Conservation (phyloP, 305 asterid genomes). For the Fraxinus nigra region DNA sequence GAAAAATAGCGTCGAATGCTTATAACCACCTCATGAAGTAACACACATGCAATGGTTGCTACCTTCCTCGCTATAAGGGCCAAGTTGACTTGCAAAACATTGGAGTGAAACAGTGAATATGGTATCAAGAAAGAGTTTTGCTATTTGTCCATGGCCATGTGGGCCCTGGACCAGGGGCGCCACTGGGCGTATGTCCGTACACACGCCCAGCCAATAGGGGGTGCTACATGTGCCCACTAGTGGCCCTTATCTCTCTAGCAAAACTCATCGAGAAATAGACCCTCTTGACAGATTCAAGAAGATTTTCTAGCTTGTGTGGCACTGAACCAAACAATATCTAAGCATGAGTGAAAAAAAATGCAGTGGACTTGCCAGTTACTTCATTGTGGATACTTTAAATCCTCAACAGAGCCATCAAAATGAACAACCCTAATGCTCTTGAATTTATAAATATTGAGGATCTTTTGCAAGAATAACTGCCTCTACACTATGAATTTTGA, state of each 20-base stretch:
- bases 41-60: conserved; percentile 20
- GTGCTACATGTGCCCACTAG: too few relatives aligned
- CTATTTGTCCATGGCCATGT: too few relatives aligned
- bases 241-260: too few relatives aligned
- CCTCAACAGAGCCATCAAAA: conserved; percentile 45
- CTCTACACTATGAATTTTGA: neutral
- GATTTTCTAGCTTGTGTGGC: conserved; percentile 32
- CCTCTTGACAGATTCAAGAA: conserved; percentile 37
- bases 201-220: too few relatives aligned
- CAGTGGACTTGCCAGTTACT: conserved; percentile 37
- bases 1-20: neutral
- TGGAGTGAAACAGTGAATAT: conserved; percentile 40
- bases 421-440: conserved; percentile 42
- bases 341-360: conserved; percentile 51
- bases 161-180: too few relatives aligned
- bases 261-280: conserved; percentile 41
- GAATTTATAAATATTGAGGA: conserved; percentile 17
- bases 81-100: conserved; percentile 43
- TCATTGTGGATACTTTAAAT: conserved; percentile 44
- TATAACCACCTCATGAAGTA: neutral
- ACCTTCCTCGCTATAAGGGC: conserved; percentile 49
- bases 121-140: conserved; percentile 43
- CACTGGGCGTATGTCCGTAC: too few relatives aligned
- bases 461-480: conserved; percentile 29
- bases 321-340: conserved; percentile 44